A percentile compares a stretch with the other conserved stretches of the same genome.
Evolutionary conservation across 1,284 basidiomycete genomes (phyloP).

Genomic region (Ustilago sp.): DNA sequence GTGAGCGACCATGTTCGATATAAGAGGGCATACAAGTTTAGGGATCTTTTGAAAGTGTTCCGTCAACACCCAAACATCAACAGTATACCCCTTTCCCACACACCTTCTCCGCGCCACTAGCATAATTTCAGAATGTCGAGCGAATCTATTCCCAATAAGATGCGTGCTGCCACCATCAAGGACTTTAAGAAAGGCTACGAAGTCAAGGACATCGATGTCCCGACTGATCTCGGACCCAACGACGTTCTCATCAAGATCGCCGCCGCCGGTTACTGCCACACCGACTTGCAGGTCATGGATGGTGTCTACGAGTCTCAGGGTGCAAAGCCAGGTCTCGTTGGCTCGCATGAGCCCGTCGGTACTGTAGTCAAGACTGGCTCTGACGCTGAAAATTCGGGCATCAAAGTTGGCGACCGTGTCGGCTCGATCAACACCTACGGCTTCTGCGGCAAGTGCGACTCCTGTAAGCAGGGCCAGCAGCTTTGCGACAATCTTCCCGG

Average conservation of each 20-base stretch:
- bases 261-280: slow-evolving; percentile 62
- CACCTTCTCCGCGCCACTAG: not conserved
- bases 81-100: not conserved
- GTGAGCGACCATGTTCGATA: not conserved
- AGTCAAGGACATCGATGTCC: slow-evolving; percentile 54
- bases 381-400: slow-evolving; percentile 27
- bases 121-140: slow-evolving; percentile 36
- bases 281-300: slow-evolving; percentile 60
- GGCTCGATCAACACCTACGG: slow-evolving; percentile 66
- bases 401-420: slow-evolving; percentile 65
- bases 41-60: not conserved
- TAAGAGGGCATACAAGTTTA: not conserved
- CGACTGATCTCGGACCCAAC: slow-evolving; percentile 41
- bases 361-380: slow-evolving; percentile 54
- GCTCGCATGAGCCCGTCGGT: slow-evolving; percentile 61
- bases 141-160: slow-evolving; percentile 50
- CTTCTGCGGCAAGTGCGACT: slow-evolving; percentile 60
- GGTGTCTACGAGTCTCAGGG: slow-evolving; percentile 57
- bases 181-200: slow-evolving; percentile 59
- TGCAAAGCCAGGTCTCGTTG: slow-evolving; percentile 57
- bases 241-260: slow-evolving; percentile 51
- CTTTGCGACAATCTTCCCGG: slow-evolving; percentile 61
- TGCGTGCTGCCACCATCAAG: slow-evolving; percentile 59
- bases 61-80: not conserved
- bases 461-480: slow-evolving; percentile 63